Base-by-base conservation (phyloP, 192 early-diverging fungal species). In the Coemansia sp. region DNA sequence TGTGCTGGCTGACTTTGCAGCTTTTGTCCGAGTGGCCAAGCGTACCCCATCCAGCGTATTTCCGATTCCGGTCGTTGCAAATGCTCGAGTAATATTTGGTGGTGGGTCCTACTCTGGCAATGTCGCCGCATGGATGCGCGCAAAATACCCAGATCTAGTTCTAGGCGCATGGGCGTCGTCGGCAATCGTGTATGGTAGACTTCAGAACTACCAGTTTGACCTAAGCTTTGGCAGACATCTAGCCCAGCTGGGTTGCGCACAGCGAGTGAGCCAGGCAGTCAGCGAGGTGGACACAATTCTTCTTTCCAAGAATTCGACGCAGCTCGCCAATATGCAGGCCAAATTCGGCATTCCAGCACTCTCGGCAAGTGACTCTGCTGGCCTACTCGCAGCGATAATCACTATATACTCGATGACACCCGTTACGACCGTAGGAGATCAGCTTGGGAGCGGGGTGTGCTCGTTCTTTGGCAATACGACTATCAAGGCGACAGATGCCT, bases 81-180 rank as follows among this genome's bases (percentile, higher is more conserved):
- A 75, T 29, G 72, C 86, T n/a, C 80, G 75, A 34, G 90, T 89
- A 79, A 87, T 92, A 21, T 82, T 89, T 12, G 79, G 86, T 11
- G 92, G 92, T 29, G 91, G 90, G 60, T 90, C 89, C 2, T 94
- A 94, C 71, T 70, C 86, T 17, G 92, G 90, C 0, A 89, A 86
- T 60, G 44, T 94, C 2, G 90, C 92, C 8, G 91, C 91, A 0
- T 94, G 92, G 92, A 87, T 90, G 75, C 85, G 90, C 10, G 70
- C 84, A 55, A 80, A 85, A 63, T 89, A 89, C 53, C 89, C 88
- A 0, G 67, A 84, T 9, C 73, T 91, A n/a, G 80, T 91, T 23
- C 83, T 80, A 60, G 91, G 87, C 2, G 86, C 88, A 1, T 88
- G 88, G 67, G 71, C 88, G 3, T 90, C 89, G 23, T 92, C 92